A percentile compares a stretch with the other conserved stretches of the same genome.
phyloP scores from a whole-genome alignment of 495 filamentous ascomycete species.

The Choiromyces venosus region DNA sequence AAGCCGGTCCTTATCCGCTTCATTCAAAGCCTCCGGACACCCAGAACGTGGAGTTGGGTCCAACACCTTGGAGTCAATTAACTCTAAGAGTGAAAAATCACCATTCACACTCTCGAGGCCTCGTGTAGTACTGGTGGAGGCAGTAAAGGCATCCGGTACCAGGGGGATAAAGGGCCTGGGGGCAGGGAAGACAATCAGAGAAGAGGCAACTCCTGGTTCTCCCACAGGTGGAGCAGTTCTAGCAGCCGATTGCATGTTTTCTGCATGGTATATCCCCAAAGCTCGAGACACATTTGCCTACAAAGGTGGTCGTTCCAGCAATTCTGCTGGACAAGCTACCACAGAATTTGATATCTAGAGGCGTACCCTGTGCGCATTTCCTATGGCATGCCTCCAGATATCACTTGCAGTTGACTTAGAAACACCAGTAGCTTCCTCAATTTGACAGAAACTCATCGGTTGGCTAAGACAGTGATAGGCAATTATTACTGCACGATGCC shows the following conservation, averaged over 20 bases:
- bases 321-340: no score
- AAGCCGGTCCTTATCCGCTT: neutral
- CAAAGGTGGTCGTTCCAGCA: no score
- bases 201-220: no score
- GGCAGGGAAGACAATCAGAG: no score
- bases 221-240: no score
- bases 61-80: constrained; percentile 3
- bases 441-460: neutral
- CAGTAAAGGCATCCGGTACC: no score
- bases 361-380: no score
- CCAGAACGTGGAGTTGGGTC: neutral
- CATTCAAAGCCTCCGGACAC: neutral
- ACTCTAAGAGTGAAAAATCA: neutral
- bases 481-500: neutral
- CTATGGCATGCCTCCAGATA: neutral
- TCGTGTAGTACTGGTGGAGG: neutral
- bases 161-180: no score
- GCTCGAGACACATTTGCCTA: no score
- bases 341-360: no score
- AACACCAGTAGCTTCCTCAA: constrained; percentile 4
- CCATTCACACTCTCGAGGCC: neutral
- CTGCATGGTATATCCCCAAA: no score
- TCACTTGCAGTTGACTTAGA: constrained; percentile 7
- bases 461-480: neutral
- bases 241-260: no score